Evolutionary conservation across 352 stramenopile species (phyloP).

Genomic region (Globisporangium yorkense): DNA sequence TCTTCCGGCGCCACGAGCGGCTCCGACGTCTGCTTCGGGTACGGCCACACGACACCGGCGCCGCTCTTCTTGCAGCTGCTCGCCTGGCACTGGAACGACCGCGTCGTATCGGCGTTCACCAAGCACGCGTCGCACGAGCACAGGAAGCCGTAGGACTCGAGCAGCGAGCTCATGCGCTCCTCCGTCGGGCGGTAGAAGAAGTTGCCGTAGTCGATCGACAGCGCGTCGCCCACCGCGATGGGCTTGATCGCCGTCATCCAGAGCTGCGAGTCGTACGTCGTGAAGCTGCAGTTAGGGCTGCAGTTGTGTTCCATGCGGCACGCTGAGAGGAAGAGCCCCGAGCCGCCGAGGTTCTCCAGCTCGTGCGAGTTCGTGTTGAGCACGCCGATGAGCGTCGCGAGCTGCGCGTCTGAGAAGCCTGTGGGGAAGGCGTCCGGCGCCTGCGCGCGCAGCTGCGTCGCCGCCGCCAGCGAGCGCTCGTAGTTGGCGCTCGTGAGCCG

Average conservation of each 20-base stretch:
- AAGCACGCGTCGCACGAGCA: conserved; percentile 58
- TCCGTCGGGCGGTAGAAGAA: conserved; percentile 68
- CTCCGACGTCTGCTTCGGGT: conserved; percentile 16
- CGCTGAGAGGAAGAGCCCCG: conserved; percentile 62
- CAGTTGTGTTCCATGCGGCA: conserved; percentile 77
- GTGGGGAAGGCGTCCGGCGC: conserved; percentile 46
- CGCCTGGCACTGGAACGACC: conserved; percentile 45
- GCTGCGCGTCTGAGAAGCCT: conserved; percentile 46
- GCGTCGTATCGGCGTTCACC: conserved; percentile 40
- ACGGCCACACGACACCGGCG: conserved; percentile 41
- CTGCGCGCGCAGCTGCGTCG: conserved; percentile 34
- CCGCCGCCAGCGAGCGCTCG: conserved; percentile 31
- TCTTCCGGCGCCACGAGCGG: conserved; percentile 25
- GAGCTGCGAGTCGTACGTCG: conserved; percentile 55
- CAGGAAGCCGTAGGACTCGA: conserved; percentile 60
- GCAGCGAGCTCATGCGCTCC: conserved; percentile 48
- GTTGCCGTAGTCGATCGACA: conserved; percentile 79
- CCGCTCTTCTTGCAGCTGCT: conserved; percentile 14
- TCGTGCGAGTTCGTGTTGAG: conserved; percentile 76
- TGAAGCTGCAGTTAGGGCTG: conserved; percentile 69
- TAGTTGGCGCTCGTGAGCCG: conserved; percentile 38
- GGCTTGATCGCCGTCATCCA: conserved; percentile 75
- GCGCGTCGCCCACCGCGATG: conserved; percentile 46
- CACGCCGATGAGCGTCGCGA: conserved; percentile 62
- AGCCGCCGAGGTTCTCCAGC: conserved; percentile 65